phyloP scores from a whole-genome alignment of 2,329 filamentous ascomycete species.

The Harringtonia lauricola region DNA sequence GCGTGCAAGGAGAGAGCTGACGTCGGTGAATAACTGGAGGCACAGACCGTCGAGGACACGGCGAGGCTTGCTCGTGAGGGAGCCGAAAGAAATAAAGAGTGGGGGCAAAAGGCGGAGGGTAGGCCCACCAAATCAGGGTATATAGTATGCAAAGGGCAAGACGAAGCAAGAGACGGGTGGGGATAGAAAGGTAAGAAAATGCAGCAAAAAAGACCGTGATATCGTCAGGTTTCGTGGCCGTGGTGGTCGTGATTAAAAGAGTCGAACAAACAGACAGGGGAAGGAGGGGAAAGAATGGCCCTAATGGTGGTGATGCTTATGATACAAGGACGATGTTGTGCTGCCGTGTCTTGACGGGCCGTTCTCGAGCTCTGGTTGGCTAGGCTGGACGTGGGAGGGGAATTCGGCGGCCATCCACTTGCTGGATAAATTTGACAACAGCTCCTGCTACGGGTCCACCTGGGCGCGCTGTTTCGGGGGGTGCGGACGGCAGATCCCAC shows the following conservation, averaged over 20 bases:
- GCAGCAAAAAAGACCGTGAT: too few relatives aligned
- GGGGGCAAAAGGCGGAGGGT: conserved; percentile 5
- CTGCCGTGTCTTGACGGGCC: background rate
- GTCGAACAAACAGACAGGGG: background rate
- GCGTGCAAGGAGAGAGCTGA: background rate
- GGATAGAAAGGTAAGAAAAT: too few relatives aligned
- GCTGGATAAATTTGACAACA: background rate
- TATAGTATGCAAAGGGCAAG: conserved; percentile 2
- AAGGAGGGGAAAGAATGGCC: background rate
- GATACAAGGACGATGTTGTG: conserved; percentile 5
- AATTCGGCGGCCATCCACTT: background rate
- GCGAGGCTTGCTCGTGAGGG: background rate
- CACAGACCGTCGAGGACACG: background rate
- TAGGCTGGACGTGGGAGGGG: background rate
- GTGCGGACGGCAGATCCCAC: too few relatives aligned
- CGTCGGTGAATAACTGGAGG: too few relatives aligned
- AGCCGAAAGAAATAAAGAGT: conserved; percentile 5
- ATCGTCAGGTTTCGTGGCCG: too few relatives aligned
- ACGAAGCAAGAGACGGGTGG: background rate
- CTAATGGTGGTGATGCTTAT: conserved; percentile 1
- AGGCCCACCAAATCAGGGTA: background rate
- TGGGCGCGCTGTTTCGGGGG: too few relatives aligned
- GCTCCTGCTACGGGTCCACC: too few relatives aligned
- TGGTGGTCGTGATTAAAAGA: background rate
- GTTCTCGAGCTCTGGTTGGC: conserved; percentile 1